Conservation (phyloP, 176 grass and related monocot genomes). For the Carex scoparia region DNA sequence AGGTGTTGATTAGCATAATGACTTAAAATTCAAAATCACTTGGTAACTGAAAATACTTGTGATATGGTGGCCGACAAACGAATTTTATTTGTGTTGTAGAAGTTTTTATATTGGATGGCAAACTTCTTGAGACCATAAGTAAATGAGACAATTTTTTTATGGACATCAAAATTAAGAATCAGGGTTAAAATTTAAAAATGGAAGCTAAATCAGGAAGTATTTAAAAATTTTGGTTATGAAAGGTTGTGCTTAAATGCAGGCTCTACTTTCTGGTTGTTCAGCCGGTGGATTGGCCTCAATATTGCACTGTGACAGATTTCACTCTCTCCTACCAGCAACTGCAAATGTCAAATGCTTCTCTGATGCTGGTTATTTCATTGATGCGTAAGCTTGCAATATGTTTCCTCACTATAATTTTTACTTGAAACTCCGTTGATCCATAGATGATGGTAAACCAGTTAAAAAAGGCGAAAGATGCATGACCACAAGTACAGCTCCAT, state of each 20-base stretch:
- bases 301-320: slow-evolving; percentile 89
- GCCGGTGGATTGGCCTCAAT: slow-evolving; percentile 87
- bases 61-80: not conserved
- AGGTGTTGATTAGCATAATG: not conserved
- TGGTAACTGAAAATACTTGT: not conserved
- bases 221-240: slow-evolving; percentile 27
- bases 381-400: slow-evolving; percentile 50
- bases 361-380: slow-evolving; percentile 87
- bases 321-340: slow-evolving; percentile 44
- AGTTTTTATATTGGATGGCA: not conserved
- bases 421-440: not conserved
- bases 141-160: not conserved
- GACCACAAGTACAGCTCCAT: not conserved
- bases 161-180: not conserved
- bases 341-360: slow-evolving; percentile 81
- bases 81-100: not conserved
- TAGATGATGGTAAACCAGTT: not conserved
- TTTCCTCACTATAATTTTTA: not conserved
- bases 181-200: not conserved
- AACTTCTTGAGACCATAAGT: not conserved
- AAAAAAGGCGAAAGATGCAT: not conserved
- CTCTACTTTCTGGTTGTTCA: slow-evolving; percentile 88
- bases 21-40: not conserved
- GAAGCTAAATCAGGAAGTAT: not conserved
- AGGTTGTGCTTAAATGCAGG: slow-evolving; percentile 35